Conservation (phyloP, 23 red algal genomes). For the Gracilariopsis chorda region DNA sequence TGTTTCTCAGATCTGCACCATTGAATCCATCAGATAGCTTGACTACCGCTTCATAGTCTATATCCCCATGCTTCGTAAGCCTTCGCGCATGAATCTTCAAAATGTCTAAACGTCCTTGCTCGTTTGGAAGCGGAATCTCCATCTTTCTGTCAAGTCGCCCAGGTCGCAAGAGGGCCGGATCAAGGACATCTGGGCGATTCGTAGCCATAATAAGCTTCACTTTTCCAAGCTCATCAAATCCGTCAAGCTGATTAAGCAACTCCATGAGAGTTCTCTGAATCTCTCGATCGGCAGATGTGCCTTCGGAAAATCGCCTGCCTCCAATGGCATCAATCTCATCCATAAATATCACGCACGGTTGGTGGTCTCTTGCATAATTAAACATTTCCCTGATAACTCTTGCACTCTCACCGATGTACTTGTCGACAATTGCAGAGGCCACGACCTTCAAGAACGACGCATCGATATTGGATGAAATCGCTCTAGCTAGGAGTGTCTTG, state of each 20-base stretch:
- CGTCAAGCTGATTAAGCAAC: slow-evolving; percentile 95
- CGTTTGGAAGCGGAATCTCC: slow-evolving; percentile 98
- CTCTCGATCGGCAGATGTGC: slow-evolving; percentile 98
- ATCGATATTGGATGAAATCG: slow-evolving; percentile 97
- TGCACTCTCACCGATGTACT: slow-evolving; percentile 99
- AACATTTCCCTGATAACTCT: slow-evolving; percentile 99
- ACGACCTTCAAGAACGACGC: slow-evolving; percentile 96
- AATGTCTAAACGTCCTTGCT: slow-evolving; percentile 97
- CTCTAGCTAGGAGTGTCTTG: slow-evolving; percentile 93
- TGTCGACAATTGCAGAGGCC: slow-evolving; percentile 98
- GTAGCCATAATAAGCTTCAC: slow-evolving; percentile 99
- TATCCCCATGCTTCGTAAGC: slow-evolving; percentile 92
- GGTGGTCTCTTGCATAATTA: slow-evolving; percentile 92
- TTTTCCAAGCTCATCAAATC: slow-evolving; percentile 97
- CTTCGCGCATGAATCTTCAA: slow-evolving; percentile 93
- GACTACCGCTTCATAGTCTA: slow-evolving; percentile 97
- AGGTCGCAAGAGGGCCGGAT: slow-evolving; percentile 92
- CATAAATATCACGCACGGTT: slow-evolving; percentile 99
- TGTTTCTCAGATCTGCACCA: slow-evolving; percentile 95
- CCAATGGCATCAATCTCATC: slow-evolving; percentile 99
- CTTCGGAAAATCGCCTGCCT: slow-evolving; percentile 94
- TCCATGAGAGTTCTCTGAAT: slow-evolving; percentile 99
- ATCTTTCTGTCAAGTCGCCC: slow-evolving; percentile 97
- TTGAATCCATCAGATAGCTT: slow-evolving; percentile 99
- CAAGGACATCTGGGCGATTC: slow-evolving; percentile 96